Conservation (phyloP, 2,329 filamentous ascomycete species). For the Fusarium cyanostomum region DNA sequence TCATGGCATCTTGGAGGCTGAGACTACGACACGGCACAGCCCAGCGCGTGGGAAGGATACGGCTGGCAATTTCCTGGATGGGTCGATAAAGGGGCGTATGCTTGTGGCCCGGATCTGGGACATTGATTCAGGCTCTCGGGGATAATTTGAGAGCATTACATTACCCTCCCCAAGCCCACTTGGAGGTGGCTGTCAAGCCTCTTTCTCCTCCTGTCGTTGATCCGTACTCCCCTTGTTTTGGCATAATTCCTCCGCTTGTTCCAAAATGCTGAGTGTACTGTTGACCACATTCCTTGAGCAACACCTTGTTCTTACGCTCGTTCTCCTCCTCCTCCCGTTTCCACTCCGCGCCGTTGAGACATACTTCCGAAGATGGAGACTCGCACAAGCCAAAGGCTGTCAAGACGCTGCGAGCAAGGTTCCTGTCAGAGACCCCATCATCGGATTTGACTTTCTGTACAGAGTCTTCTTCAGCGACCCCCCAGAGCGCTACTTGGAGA, state of each 20-base stretch:
- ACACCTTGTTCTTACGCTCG: constrained; percentile 25
- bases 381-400: constrained; percentile 38
- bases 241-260: not conserved
- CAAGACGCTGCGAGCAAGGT: constrained; percentile 35
- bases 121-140: constrained; percentile 42
- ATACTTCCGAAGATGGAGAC: constrained; percentile 20
- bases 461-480: constrained; percentile 40
- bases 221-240: constrained; percentile 6
- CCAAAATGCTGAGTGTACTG: constrained; percentile 30
- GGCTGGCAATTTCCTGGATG: not conserved
- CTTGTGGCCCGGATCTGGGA: constrained; percentile 38
- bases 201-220: constrained; percentile 5
- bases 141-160: constrained; percentile 36
- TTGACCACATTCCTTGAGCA: constrained; percentile 28
- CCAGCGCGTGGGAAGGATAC: constrained; percentile 8
- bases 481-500: constrained; percentile 43
- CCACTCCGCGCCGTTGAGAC: constrained; percentile 23
- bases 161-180: constrained; percentile 33
- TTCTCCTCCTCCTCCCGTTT: constrained; percentile 33
- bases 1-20: constrained; percentile 16
- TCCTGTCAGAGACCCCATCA: constrained; percentile 44
- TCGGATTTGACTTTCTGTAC: constrained; percentile 50
- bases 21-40: constrained; percentile 11
- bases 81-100: constrained; percentile 7
- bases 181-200: constrained; percentile 21